Evolutionary conservation across 2,329 filamentous ascomycete species (phyloP).

Genomic region (Verticillium longisporum): DNA sequence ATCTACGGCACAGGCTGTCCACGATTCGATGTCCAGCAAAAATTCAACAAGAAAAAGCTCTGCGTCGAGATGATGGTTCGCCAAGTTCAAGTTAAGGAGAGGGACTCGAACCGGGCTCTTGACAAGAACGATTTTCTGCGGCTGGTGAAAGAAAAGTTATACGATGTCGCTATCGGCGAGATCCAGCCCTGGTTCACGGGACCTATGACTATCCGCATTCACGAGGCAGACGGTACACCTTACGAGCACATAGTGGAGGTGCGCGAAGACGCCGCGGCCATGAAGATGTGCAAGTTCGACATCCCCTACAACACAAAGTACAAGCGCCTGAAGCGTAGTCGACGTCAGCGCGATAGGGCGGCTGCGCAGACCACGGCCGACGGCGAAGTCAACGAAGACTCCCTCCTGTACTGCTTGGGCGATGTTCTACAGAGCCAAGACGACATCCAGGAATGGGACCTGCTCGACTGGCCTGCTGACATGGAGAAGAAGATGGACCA

Average conservation of each 20-base stretch:
- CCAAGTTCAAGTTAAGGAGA: constrained; percentile 57
- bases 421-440: constrained; percentile 81
- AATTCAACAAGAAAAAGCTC: constrained; percentile 96
- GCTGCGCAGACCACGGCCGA: constrained; percentile 52
- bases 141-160: constrained; percentile 72
- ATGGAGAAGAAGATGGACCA: constrained; percentile 88
- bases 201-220: constrained; percentile 95
- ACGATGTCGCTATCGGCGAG: constrained; percentile 61
- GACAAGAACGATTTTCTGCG: constrained; percentile 69
- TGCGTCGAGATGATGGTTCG: constrained; percentile 87
- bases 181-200: constrained; percentile 82
- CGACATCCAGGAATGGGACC: constrained; percentile 75
- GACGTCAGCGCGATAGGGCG: constrained; percentile 34
- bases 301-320: constrained; percentile 99
- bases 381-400: constrained; percentile 61
- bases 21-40: constrained; percentile 75
- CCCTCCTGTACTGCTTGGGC: constrained; percentile 83
- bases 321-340: constrained; percentile 82
- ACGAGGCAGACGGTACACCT: constrained; percentile 95
- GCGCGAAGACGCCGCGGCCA: constrained; percentile 64
- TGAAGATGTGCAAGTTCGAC: constrained; percentile 70
- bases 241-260: constrained; percentile 98
- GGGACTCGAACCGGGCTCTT: constrained; percentile 35
- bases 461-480: constrained; percentile 84
- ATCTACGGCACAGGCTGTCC: constrained; percentile 84